phyloP scores from a whole-genome alignment of 169 alveolate genomes.

The Amoebophrya sp. region DNA sequence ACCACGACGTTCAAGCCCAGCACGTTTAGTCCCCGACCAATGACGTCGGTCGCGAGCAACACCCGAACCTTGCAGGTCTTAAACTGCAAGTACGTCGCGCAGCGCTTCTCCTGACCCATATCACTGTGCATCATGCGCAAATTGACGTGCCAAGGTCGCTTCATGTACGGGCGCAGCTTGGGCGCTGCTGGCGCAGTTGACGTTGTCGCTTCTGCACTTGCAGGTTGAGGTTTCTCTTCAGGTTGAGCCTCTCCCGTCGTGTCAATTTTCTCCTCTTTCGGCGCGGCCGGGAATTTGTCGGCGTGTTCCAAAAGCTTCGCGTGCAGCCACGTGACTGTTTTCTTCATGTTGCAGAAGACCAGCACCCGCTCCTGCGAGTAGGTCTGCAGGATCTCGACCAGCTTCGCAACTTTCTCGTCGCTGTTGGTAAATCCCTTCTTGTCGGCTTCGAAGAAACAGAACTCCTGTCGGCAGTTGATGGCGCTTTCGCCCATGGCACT shows the following conservation, averaged over 20 bases:
- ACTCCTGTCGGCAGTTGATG: neutral
- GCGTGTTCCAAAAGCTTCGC: neutral
- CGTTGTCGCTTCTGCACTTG: too few relatives aligned
- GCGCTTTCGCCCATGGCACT: neutral
- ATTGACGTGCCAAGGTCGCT: neutral
- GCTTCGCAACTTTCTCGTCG: neutral
- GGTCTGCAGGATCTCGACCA: neutral
- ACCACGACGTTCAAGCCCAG: neutral
- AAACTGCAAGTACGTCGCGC: neutral
- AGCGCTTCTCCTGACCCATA: neutral
- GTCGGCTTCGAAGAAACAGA: neutral
- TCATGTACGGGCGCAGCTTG: neutral
- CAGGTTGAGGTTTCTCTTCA: neutral
- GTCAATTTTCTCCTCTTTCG: neutral
- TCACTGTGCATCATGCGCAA: neutral
- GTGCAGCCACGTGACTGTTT: neutral
- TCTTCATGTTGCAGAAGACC: conserved; percentile 15
- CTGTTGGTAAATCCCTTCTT: neutral
- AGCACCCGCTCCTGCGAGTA: neutral
- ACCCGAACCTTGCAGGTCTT: neutral
- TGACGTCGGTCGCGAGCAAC: neutral
- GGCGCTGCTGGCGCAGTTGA: neutral
- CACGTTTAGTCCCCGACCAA: neutral
- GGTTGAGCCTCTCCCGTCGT: neutral
- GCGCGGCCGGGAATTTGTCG: neutral